These are phyloP conservation scores for Aeschynomene evenia DNA, from an alignment of 306 rosid genomes.

Conservation along the genomic window DNA sequence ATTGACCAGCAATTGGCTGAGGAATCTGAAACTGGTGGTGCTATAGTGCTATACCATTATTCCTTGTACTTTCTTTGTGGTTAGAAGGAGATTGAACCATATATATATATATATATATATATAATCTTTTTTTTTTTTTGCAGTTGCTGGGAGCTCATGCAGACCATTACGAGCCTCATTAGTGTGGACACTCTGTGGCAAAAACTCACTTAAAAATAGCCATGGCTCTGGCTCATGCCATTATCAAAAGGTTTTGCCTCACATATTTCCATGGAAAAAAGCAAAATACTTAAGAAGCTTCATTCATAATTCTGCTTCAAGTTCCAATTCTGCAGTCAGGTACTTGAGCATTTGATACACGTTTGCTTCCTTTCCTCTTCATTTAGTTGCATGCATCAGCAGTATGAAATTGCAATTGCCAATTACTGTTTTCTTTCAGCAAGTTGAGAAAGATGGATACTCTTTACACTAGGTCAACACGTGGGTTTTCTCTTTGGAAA, in stretches of 20 bases:
- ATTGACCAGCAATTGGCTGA: conserved; percentile 20
- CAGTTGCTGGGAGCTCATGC: conserved; percentile 50
- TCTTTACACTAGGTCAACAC: conserved; percentile 78
- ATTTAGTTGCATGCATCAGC: conserved; percentile 28
- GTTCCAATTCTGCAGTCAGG: conserved; percentile 67
- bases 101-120: no score
- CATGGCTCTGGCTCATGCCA: conserved; percentile 36
- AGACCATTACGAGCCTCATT: conserved; percentile 65
- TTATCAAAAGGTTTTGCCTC: conserved; percentile 64
- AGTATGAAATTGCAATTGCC: conserved; percentile 23
- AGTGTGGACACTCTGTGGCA: conserved; percentile 77
- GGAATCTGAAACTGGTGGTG: conserved; percentile 22
- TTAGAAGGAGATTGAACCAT: conserved; percentile 4
- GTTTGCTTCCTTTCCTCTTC: not conserved
- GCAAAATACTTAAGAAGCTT: conserved; percentile 55
- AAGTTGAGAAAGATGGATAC: conserved; percentile 84
- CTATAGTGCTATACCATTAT: conserved; percentile 3
- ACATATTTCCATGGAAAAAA: conserved; percentile 89
- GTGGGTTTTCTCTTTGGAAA: conserved; percentile 88
- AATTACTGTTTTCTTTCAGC: conserved; percentile 50
- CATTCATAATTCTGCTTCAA: conserved; percentile 43
- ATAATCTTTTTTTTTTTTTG: no score
- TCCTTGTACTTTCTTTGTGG: conserved; percentile 27
- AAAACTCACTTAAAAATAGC: conserved; percentile 43
- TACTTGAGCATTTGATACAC: conserved; percentile 32